A percentile compares a stretch with the other conserved stretches of the same genome.
These are phyloP conservation scores for Annulohypoxylon stygium DNA, from an alignment of 495 filamentous ascomycete genomes.

Conservation along the genomic window DNA sequence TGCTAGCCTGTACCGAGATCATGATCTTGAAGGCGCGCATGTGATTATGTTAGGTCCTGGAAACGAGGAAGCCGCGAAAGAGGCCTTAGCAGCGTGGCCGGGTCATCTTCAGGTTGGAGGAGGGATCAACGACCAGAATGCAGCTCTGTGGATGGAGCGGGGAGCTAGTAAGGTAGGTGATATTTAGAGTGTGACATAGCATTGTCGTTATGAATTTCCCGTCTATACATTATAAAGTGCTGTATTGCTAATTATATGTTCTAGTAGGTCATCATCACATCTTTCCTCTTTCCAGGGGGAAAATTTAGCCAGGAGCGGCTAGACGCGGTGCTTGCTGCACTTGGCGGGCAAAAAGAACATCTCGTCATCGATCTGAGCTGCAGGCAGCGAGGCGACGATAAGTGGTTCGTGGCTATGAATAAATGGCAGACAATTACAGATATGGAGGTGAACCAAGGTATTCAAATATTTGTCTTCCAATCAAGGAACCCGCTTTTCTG, in stretches of 20 bases:
- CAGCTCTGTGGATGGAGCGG: constrained; percentile 82
- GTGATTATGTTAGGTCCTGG: constrained; percentile 95
- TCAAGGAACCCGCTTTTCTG: background rate
- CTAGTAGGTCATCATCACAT: constrained; percentile 85
- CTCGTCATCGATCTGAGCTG: constrained; percentile 97
- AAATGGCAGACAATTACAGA: constrained; percentile 98
- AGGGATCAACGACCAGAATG: constrained; percentile 88
- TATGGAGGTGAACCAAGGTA: constrained; percentile 90
- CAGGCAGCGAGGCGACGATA: constrained; percentile 73
- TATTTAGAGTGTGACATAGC: background rate
- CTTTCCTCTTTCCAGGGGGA: constrained; percentile 83
- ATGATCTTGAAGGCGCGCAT: constrained; percentile 82
- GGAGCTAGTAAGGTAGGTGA: constrained; percentile 88
- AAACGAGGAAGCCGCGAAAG: constrained; percentile 82
- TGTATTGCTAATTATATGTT: constrained; percentile 26
- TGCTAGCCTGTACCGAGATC: constrained; percentile 79
- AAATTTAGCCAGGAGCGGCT: constrained; percentile 82
- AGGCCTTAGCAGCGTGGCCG: constrained; percentile 82
- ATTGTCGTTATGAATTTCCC: background rate
- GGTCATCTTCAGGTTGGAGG: constrained; percentile 87
- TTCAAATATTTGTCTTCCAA: constrained; percentile 26
- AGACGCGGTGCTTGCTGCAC: constrained; percentile 74
- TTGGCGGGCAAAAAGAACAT: constrained; percentile 80
- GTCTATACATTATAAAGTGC: background rate
- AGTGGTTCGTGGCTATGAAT: constrained; percentile 96